Conservation (phyloP, 148 eudicot genomes). For the Silene latifolia region DNA sequence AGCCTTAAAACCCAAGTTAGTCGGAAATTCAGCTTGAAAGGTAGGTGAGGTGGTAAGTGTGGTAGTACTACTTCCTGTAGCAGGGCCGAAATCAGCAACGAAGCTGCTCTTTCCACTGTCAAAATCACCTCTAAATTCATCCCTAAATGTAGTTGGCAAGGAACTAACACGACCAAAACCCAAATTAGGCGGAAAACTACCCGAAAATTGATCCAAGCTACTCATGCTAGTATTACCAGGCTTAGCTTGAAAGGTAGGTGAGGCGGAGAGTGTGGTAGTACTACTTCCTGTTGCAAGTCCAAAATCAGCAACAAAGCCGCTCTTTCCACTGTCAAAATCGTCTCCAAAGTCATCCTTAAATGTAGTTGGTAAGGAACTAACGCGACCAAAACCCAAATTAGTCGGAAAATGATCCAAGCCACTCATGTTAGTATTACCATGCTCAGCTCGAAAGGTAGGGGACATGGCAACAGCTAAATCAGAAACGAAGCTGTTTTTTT, state of each 20-base stretch:
- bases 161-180: slow-evolving; percentile 6
- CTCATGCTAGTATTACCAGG: background rate
- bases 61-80: background rate
- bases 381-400: background rate
- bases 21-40: background rate
- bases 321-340: slow-evolving; percentile 15
- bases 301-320: background rate
- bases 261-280: background rate
- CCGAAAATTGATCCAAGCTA: background rate
- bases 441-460: slow-evolving; percentile 2
- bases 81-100: background rate
- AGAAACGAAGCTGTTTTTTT: background rate
- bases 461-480: background rate
- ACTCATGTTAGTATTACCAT: background rate
- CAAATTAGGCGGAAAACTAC: slow-evolving; percentile 1
- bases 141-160: slow-evolving; percentile 4
- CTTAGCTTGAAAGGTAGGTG: slow-evolving; percentile 13
- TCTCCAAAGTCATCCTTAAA: slow-evolving; percentile 6
- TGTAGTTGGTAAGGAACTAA: background rate
- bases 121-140: background rate
- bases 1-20: background rate
- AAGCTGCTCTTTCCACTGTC: background rate
- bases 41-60: background rate
- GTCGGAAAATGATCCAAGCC: slow-evolving; percentile 3
- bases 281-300: background rate